phyloP scores from a whole-genome alignment of 257 asterid genomes.

The Mentha longifolia region DNA sequence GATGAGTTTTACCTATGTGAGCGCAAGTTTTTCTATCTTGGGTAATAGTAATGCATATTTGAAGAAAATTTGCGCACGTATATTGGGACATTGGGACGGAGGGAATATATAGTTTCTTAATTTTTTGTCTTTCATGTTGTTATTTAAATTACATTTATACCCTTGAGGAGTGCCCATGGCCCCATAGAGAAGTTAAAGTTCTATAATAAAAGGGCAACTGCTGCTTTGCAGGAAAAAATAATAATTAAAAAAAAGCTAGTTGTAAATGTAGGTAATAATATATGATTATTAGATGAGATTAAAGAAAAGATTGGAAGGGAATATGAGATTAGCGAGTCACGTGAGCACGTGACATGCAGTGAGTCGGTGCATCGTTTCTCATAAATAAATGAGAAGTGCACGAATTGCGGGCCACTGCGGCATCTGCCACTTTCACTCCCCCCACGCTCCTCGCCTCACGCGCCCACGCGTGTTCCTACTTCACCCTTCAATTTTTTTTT shows the following conservation, averaged over 20 bases:
- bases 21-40: too few species aligned
- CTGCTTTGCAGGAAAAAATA: not conserved
- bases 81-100: too few species aligned
- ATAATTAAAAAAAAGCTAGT: conserved; percentile 23
- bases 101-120: too few species aligned
- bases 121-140: too few species aligned
- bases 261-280: not conserved
- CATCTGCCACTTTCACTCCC: conserved; percentile 19
- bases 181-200: not conserved
- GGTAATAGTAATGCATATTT: too few species aligned
- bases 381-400: conserved; percentile 56
- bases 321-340: conserved; percentile 62
- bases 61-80: too few species aligned
- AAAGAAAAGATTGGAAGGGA: conserved; percentile 32
- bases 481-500: too few species aligned
- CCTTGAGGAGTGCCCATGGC: conserved; percentile 24
- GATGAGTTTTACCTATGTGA: too few species aligned
- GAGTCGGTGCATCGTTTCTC: conserved; percentile 83
- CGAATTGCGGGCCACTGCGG: conserved; percentile 71
- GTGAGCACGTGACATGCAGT: conserved; percentile 86
- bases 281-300: conserved; percentile 7
- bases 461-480: not conserved
- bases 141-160: not conserved
- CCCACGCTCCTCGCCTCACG: conserved; percentile 29
- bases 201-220: conserved; percentile 12